phyloP scores from a whole-genome alignment of 2,329 filamentous ascomycete species.

The Apiospora rasikravindrae region DNA sequence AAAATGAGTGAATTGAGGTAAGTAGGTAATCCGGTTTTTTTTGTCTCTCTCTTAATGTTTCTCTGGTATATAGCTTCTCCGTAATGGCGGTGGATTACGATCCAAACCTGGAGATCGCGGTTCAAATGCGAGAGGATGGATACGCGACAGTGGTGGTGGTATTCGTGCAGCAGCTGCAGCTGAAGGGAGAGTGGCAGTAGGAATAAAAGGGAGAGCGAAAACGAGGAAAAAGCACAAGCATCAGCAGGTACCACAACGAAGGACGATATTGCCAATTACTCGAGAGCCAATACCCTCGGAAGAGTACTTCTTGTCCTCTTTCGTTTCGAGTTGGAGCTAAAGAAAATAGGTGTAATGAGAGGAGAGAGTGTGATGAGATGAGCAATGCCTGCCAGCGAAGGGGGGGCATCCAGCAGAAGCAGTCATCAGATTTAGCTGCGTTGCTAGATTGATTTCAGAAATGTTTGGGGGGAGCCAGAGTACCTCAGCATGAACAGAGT shows the following conservation, averaged over 20 bases:
- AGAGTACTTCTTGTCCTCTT: conserved; percentile 18
- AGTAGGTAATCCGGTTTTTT: conserved; percentile 2
- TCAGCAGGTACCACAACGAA: conserved; percentile 10
- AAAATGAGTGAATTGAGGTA: conserved; percentile 11
- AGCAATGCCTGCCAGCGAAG: conserved; percentile 23
- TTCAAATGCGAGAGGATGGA: conserved; percentile 12
- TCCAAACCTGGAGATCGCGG: neutral
- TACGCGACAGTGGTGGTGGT: conserved; percentile 5
- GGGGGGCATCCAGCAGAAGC: conserved; percentile 18
- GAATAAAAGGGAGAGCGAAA: conserved; percentile 8
- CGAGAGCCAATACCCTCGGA: neutral
- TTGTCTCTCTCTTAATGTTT: neutral
- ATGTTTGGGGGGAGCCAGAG: conserved; percentile 26
- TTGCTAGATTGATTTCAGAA: conserved; percentile 26
- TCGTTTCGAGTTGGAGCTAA: conserved; percentile 25
- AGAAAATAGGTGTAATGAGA: conserved; percentile 23
- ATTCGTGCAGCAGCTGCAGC: conserved; percentile 5
- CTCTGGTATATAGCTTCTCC: conserved; percentile 1
- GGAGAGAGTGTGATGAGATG: conserved; percentile 24
- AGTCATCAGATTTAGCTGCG: conserved; percentile 11
- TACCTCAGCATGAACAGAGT: conserved; percentile 35
- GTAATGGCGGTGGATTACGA: neutral
- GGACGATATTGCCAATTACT: conserved; percentile 11
- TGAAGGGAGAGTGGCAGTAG: conserved; percentile 11
- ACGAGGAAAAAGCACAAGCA: conserved; percentile 10